phyloP scores from a whole-genome alignment of 352 stramenopile species.

The Pythium coloratum region DNA sequence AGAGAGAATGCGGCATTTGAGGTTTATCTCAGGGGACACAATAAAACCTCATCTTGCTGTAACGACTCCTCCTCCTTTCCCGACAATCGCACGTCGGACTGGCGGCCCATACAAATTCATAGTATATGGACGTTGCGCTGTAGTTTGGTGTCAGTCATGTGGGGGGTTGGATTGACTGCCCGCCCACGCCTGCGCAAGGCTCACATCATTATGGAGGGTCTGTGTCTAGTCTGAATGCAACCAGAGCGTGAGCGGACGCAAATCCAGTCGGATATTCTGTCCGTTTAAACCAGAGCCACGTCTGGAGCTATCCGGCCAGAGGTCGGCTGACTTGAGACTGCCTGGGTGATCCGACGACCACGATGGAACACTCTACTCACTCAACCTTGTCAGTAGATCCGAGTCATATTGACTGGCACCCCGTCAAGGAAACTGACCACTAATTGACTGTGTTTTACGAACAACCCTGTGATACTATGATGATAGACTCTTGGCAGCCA shows the following conservation, averaged over 20 bases:
- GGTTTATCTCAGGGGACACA: conserved; percentile 7
- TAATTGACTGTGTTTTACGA: neutral
- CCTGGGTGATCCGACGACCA: neutral
- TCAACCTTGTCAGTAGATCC: no score
- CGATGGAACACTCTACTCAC: neutral
- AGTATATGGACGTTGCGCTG: neutral
- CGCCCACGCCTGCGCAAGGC: neutral
- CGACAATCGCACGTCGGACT: neutral
- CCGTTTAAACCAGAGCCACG: neutral
- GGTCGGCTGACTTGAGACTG: conserved; percentile 1
- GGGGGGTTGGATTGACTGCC: neutral
- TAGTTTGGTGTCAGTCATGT: neutral
- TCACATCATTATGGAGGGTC: neutral
- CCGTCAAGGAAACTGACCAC: neutral
- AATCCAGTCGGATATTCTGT: neutral
- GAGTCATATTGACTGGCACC: no score
- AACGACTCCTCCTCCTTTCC: neutral
- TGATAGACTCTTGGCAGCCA: no score
- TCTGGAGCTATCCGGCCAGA: neutral
- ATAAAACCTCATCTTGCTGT: conserved; percentile 18
- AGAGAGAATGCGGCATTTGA: conserved; percentile 1
- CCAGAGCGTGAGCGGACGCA: neutral
- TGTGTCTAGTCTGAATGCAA: neutral
- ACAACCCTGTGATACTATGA: no score
- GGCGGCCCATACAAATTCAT: neutral